These are phyloP conservation scores for Eimeria zaria DNA, from an alignment of 169 alveolate species.

Conservation along the genomic window DNA sequence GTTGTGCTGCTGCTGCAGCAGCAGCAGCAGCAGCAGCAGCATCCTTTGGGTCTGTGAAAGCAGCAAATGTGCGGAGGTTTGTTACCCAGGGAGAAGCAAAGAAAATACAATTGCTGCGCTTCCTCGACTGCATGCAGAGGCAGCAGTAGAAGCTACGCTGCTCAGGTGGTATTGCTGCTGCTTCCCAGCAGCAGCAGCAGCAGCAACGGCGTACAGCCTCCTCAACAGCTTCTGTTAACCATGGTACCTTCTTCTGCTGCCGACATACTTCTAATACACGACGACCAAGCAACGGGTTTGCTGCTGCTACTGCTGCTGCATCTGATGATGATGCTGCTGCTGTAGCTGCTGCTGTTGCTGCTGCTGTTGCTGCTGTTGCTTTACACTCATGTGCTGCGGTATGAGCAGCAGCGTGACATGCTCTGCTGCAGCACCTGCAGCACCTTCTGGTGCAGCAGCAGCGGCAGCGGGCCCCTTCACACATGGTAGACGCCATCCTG, in stretches of 20 bases:
- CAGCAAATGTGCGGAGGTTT: slow-evolving; percentile 41
- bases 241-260: slow-evolving; percentile 17
- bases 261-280: neutral
- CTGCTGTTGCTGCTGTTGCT: slow-evolving; percentile 12
- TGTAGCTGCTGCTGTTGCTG: neutral
- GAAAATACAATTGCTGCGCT: neutral
- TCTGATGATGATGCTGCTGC: neutral
- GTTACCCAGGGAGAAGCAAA: slow-evolving; percentile 21
- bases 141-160: slow-evolving; percentile 53
- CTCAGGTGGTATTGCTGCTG: slow-evolving; percentile 27
- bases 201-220: slow-evolving; percentile 21
- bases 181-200: slow-evolving; percentile 51
- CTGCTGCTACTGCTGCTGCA: neutral
- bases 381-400: neutral
- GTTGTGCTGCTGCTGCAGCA: neutral
- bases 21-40: slow-evolving; percentile 56
- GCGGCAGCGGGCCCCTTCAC: neutral
- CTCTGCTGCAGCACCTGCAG: slow-evolving; percentile 40
- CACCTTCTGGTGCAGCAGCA: neutral
- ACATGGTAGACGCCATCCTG: neutral
- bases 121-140: slow-evolving; percentile 36
- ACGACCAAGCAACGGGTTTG: neutral
- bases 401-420: neutral
- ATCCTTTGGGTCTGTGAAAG: slow-evolving; percentile 22
- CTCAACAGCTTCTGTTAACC: slow-evolving; percentile 33